A percentile compares a stretch with the other conserved stretches of the same genome.
phyloP scores from a whole-genome alignment of 441 rosid genomes.

The Oxalis stricta region DNA sequence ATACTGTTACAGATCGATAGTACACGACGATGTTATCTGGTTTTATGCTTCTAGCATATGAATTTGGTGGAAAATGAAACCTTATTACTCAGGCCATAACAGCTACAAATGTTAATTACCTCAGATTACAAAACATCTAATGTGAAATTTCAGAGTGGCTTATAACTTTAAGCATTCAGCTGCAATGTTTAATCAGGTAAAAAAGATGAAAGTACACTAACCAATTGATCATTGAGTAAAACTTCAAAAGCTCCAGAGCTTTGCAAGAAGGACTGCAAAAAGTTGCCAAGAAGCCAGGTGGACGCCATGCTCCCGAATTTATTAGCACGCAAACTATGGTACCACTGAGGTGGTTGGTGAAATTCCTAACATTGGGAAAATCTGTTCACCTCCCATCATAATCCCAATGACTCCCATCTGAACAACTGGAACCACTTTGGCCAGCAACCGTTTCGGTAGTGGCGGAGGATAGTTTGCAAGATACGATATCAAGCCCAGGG shows the following conservation, averaged over 20 bases:
- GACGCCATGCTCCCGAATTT: constrained; percentile 87
- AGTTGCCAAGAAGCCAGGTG: constrained; percentile 88
- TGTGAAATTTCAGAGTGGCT: too few relatives aligned
- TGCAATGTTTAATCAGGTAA: background rate
- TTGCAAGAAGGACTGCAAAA: constrained; percentile 77
- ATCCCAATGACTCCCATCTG: constrained; percentile 75
- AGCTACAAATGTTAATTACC: too few relatives aligned
- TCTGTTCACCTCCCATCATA: constrained; percentile 71
- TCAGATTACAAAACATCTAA: too few relatives aligned
- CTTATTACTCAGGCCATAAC: too few relatives aligned
- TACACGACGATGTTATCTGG: too few relatives aligned
- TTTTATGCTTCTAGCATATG: too few relatives aligned
- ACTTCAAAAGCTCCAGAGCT: constrained; percentile 96
- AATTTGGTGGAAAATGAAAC: too few relatives aligned
- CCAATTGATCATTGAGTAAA: constrained; percentile 56
- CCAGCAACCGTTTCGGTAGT: constrained; percentile 60
- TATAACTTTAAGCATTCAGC: too few relatives aligned
- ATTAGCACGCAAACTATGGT: constrained; percentile 69
- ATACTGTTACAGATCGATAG: too few relatives aligned
- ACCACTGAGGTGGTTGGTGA: constrained; percentile 73
- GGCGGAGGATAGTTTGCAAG: constrained; percentile 79
- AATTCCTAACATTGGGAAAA: constrained; percentile 73
- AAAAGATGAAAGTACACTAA: constrained; percentile 14
- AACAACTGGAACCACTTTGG: constrained; percentile 65
- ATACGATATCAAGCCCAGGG: constrained; percentile 57